These are phyloP conservation scores for Rhizopogon salebrosus DNA, from an alignment of 768 basidiomycete species.

Conservation along the genomic window DNA sequence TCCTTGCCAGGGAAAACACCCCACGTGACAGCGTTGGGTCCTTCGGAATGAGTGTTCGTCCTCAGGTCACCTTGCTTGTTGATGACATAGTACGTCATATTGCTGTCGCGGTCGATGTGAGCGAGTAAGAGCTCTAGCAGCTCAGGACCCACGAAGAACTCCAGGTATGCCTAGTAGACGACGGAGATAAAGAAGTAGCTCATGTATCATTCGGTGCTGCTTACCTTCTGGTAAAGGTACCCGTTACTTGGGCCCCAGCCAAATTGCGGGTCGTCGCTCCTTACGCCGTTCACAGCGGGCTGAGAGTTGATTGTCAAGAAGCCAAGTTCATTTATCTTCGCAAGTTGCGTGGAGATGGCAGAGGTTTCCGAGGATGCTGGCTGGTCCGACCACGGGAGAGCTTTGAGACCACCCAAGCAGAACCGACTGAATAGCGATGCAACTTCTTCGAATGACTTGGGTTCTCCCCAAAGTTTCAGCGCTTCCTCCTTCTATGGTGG, in stretches of 20 bases:
- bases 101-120: conserved; percentile 80
- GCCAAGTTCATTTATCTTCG: conserved; percentile 83
- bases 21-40: conserved; percentile 99
- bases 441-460: conserved; percentile 61
- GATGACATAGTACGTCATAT: conserved; percentile 95
- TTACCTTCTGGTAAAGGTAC: conserved; percentile 92
- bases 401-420: conserved; percentile 65
- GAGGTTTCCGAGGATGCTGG: conserved; percentile 80
- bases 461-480: conserved; percentile 82
- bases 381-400: conserved; percentile 94
- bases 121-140: conserved; percentile 69
- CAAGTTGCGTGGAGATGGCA: conserved; percentile 72
- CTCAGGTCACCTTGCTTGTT: conserved; percentile 92
- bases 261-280: conserved; percentile 77
- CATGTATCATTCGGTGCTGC: conserved; percentile 3
- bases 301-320: conserved; percentile 98
- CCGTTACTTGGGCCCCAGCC: conserved; percentile 96
- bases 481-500: conserved; percentile 75
- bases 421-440: conserved; percentile 75
- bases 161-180: conserved; percentile 75
- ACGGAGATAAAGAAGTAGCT: conserved; percentile 2
- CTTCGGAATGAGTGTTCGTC: conserved; percentile 92
- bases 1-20: conserved; percentile 97
- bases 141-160: conserved; percentile 84
- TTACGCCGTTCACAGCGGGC: conserved; percentile 87